phyloP scores from a whole-genome alignment of 106 monocot species.

The Dendrobium nobile region DNA sequence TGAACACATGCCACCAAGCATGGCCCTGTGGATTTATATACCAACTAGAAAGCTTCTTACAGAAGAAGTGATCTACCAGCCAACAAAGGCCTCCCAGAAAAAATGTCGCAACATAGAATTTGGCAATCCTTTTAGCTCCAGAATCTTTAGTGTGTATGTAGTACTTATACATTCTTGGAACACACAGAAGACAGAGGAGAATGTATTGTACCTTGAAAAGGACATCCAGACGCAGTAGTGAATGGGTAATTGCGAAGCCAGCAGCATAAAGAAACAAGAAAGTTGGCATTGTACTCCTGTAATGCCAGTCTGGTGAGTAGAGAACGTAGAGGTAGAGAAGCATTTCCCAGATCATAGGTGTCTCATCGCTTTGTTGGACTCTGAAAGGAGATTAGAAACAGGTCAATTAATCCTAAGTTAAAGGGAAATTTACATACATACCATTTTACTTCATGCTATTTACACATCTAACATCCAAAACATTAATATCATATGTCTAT shows the following conservation, averaged over 20 bases:
- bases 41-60: slow-evolving; percentile 48
- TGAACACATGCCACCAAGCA: slow-evolving; percentile 82
- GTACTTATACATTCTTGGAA: slow-evolving; percentile 92
- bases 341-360: slow-evolving; percentile 94
- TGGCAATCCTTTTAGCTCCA: slow-evolving; percentile 63
- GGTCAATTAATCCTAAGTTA: background rate
- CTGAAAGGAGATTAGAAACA: slow-evolving; percentile 23
- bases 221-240: slow-evolving; percentile 32
- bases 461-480: too few relatives aligned
- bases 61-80: slow-evolving; percentile 52
- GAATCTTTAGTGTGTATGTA: slow-evolving; percentile 76
- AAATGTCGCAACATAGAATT: slow-evolving; percentile 49
- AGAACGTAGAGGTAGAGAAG: slow-evolving; percentile 79
- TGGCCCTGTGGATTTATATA: slow-evolving; percentile 80
- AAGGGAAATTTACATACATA: too few relatives aligned
- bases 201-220: slow-evolving; percentile 70
- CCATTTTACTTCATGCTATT: too few relatives aligned
- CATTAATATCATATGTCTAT: too few relatives aligned
- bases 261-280: slow-evolving; percentile 74
- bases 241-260: slow-evolving; percentile 50
- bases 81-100: slow-evolving; percentile 49
- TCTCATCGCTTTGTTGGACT: slow-evolving; percentile 77
- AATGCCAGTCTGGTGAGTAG: slow-evolving; percentile 89
- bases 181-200: slow-evolving; percentile 66
- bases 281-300: slow-evolving; percentile 79